Conservation (phyloP, 2,329 filamentous ascomycete genomes). For the Parasarocladium wereldwijsianum region DNA sequence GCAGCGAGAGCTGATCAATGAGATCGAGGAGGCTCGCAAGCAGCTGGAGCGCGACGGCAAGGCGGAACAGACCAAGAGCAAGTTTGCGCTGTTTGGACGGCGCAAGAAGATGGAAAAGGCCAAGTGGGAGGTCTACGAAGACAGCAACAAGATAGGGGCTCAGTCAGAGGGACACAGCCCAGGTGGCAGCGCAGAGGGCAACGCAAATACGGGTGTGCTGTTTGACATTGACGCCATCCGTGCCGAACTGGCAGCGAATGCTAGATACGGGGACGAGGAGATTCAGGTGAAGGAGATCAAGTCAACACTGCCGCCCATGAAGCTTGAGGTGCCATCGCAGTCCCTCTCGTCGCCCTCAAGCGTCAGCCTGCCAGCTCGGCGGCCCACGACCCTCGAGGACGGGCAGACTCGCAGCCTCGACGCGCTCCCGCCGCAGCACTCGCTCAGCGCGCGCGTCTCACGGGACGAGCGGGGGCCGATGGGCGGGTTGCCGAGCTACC, state of each 20-base stretch:
- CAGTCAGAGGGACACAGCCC: too few relatives aligned
- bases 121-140: constrained; percentile 90
- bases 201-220: constrained; percentile 47
- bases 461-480: constrained; percentile 1
- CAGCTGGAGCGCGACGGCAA: constrained; percentile 70
- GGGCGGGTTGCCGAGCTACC: neutral
- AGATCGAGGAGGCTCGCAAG: constrained; percentile 88
- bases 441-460: constrained; percentile 2
- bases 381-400: constrained; percentile 6
- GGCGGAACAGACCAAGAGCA: constrained; percentile 33
- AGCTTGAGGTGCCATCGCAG: constrained; percentile 42
- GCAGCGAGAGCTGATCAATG: constrained; percentile 85
- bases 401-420: constrained; percentile 6
- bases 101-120: constrained; percentile 73
- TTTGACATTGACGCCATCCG: constrained; percentile 95
- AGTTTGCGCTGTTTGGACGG: constrained; percentile 66
- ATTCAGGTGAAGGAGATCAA: constrained; percentile 65
- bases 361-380: constrained; percentile 5
- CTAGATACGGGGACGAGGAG: constrained; percentile 34
- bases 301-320: constrained; percentile 82
- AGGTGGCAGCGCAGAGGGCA: too few relatives aligned
- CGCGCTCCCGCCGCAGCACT: constrained; percentile 1
- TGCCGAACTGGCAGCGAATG: constrained; percentile 54
- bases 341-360: constrained; percentile 12
- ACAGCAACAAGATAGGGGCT: constrained; percentile 22